Evolutionary conservation across 2,329 filamentous ascomycete species (phyloP), one percentile per base, ranked within the genome.

Genomic region (Tricladium varicosporioides): DNA sequence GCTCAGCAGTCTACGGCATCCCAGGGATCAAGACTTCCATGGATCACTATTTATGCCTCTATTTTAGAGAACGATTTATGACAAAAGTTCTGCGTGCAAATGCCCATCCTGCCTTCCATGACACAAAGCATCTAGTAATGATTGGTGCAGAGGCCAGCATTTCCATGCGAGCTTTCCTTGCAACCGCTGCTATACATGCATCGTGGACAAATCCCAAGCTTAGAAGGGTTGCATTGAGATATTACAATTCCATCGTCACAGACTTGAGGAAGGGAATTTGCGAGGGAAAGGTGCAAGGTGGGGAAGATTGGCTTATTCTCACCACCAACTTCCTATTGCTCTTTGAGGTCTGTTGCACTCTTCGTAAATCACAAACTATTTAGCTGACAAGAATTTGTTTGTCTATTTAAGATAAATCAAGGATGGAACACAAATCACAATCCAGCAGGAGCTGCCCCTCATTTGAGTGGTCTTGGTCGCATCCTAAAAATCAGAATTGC

Each of bases 121-220:
- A 53, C 31, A 33, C 36, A 27, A 14, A 22, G 22, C 32, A 33
- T 8, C 27, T 50, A 5, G 36, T 50, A 18, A 16, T 18, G n/a
- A 16, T 51, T 13, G 48, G 53, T 14, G 32, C 53, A 15, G 14
- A 55, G 45, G 22, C 22, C 2, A 55, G 13, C 22, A 50, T 16
- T 5, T n/a, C 53, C 4, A 55, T 50, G 47, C 14, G 36, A 14
- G 47, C 53, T 32, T 50, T 45, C 27, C 27, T 55, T 7, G 53
- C 53, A 22, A 49, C 47, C 33, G 53, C 53, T 3, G 53, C 53
- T 10, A 55, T 55, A 36, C 53, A 55, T 50, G 47, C 53, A 32
- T 55, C 53, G 10, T 55, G 46, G 47, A 46, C 47, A 13, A 49
- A 55, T 36, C 36, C 33, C 8, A 55, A 46, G 19, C 40, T 55